phyloP scores from a whole-genome alignment of 148 eudicot genomes.

The Amaranthus palmeri region DNA sequence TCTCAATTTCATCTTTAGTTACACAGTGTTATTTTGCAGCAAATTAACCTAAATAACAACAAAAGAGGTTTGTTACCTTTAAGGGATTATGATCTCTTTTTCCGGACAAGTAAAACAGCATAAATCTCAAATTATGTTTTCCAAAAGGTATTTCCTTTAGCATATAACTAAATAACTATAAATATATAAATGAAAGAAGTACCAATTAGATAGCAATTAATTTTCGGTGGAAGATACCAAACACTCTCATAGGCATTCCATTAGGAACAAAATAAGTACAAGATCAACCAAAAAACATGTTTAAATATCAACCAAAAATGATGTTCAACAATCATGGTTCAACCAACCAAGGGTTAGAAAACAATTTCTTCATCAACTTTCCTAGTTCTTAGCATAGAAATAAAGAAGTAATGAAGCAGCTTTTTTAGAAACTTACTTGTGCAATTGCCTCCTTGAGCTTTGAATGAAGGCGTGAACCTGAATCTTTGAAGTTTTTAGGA shows the following conservation, averaged over 20 bases:
- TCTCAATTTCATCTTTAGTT: too few relatives aligned
- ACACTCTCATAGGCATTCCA: neutral
- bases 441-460: constrained; percentile 83
- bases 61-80: too few relatives aligned
- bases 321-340: neutral
- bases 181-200: too few relatives aligned
- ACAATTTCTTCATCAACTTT: neutral
- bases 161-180: neutral
- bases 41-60: too few relatives aligned
- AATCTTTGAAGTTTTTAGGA: constrained; percentile 88
- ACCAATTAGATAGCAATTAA: neutral
- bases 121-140: neutral
- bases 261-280: neutral
- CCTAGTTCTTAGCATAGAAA: neutral
- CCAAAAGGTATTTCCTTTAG: neutral
- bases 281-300: neutral
- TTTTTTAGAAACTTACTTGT: constrained; percentile 46
- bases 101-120: neutral
- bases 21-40: too few relatives aligned
- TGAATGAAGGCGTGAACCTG: constrained; percentile 80
- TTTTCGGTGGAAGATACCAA: neutral
- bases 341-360: neutral
- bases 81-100: neutral
- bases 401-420: neutral
- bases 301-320: neutral